Evolutionary conservation across 495 filamentous ascomycete species (phyloP).

Genomic region (Cenococcum geophilum): DNA sequence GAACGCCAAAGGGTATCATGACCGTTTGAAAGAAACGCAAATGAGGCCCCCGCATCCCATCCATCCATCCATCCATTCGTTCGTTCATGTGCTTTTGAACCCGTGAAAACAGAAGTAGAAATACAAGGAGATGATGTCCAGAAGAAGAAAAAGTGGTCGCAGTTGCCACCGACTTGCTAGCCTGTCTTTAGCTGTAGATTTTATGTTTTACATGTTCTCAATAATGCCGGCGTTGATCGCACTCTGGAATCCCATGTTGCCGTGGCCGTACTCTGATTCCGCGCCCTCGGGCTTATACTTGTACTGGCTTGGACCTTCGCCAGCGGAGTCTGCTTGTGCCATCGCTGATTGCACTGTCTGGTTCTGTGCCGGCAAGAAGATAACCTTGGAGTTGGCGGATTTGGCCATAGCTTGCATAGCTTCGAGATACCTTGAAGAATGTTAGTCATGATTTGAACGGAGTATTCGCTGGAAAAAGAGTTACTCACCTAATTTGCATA

Average conservation of each 20-base stretch:
- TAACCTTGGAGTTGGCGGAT: conserved; percentile 90
- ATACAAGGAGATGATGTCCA: background rate
- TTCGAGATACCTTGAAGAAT: conserved; percentile 57
- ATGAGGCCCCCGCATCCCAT: background rate
- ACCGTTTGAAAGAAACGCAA: background rate
- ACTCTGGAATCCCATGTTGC: conserved; percentile 61
- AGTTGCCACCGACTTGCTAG: background rate
- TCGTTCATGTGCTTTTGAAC: background rate
- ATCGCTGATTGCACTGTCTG: conserved; percentile 48
- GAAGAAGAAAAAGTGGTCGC: background rate
- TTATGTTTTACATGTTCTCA: conserved; percentile 67
- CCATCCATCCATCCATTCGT: background rate
- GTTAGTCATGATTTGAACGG: background rate
- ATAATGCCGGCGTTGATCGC: conserved; percentile 80
- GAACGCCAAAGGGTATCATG: background rate
- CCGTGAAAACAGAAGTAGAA: background rate
- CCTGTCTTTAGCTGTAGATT: background rate
- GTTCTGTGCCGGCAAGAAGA: conserved; percentile 68
- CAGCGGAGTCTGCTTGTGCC: conserved; percentile 46
- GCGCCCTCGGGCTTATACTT: conserved; percentile 27
- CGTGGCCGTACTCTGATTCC: conserved; percentile 45
- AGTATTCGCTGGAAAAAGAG: background rate
- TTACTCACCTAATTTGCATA: conserved; percentile 75
- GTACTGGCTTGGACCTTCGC: conserved; percentile 56
- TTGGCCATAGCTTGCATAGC: conserved; percentile 99